Percentiles rank a stretch among this genome's conserved stretches.
These are phyloP conservation scores for Flueggea neowawraea DNA, from an alignment of 441 rosid species.

Conservation along the genomic window DNA sequence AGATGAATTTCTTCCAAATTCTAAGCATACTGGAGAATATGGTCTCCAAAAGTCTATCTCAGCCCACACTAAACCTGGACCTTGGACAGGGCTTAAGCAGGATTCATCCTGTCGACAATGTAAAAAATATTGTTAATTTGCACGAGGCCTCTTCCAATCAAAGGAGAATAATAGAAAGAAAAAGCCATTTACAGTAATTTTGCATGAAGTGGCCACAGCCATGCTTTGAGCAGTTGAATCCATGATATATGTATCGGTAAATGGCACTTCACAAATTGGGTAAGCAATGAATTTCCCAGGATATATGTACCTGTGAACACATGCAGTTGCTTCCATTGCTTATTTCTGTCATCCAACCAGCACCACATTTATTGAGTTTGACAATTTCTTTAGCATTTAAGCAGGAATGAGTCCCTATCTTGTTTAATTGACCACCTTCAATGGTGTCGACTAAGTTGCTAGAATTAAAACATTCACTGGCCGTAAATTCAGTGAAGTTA, in stretches of 20 bases:
- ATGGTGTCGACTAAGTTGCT: conserved; percentile 6
- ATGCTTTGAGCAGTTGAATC: background rate
- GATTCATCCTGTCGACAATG: conserved; percentile 43
- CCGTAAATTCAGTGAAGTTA: conserved; percentile 45
- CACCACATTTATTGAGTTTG: conserved; percentile 63
- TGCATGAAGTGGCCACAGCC: background rate
- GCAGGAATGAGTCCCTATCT: conserved; percentile 34
- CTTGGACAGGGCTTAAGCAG: conserved; percentile 67
- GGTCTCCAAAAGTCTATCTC: conserved; percentile 62
- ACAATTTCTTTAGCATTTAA: conserved; percentile 65
- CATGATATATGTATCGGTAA: background rate
- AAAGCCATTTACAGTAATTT: conserved; percentile 4
- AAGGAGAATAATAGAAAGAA: background rate
- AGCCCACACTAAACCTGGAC: conserved; percentile 56
- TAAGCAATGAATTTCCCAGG: background rate
- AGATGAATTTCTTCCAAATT: conserved; percentile 16
- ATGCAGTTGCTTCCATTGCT: conserved; percentile 39
- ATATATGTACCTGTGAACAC: conserved; percentile 53
- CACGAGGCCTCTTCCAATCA: conserved; percentile 2
- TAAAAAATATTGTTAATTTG: conserved; percentile 8
- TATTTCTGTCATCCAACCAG: conserved; percentile 39
- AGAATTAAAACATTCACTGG: conserved; percentile 36
- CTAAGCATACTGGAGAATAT: conserved; percentile 46
- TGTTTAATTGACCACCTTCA: conserved; percentile 23
- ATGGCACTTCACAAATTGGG: background rate